Base-by-base conservation (phyloP, 2,329 filamentous ascomycete species). In the Tolypocladium guangdongense region DNA sequence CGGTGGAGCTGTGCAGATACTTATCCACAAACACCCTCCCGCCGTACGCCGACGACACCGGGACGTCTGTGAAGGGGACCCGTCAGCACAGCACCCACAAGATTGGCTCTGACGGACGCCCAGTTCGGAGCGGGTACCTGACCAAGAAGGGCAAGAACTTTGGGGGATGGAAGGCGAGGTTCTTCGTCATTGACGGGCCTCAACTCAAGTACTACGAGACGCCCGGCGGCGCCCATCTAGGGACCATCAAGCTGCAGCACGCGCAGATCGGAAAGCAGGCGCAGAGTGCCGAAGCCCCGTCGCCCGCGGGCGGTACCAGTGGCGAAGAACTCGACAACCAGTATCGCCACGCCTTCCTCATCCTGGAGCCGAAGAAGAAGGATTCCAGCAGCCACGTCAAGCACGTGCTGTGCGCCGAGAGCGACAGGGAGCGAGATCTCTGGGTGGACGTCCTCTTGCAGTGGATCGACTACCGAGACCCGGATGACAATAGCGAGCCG, bases 91-190 rank as follows among this genome's bases (percentile, higher is more conserved):
- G 57, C 33, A 57, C 70, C 67, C 43, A 67, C 65, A 52, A 66
- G 63, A 72, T 74, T 4, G 81, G 83, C 0, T 76, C 82, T 7
- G 82, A 85, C 61, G 82, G 83, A 4, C 82, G 84, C 49, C 83
- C 86, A 10, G 78, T 84, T 55, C 90, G 89, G 64, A 91, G 85
- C 64, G 93, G 93, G 10, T 99, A 97, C 68, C 74, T 99, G 50
- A 97, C 93, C 2, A 99, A 99, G 74, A 83, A 88, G 60, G 93
- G 93, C 49, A 99, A 99, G 76, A 97, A 97, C 64, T 99, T 99
- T 71, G 93, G 93, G 51, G 93, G 93, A 49, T 99, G 93, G 93
- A 99, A 99, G 71, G 91, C 90, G 12, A 73, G 82, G 36, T 84
- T 82, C 63, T 85, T 84, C 62, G 71, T 82, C 24, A 72, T 83